Percentiles rank a stretch among this genome's conserved stretches.
Conservation (phyloP, 805 yeast genomes). For the Candida golubevii region DNA sequence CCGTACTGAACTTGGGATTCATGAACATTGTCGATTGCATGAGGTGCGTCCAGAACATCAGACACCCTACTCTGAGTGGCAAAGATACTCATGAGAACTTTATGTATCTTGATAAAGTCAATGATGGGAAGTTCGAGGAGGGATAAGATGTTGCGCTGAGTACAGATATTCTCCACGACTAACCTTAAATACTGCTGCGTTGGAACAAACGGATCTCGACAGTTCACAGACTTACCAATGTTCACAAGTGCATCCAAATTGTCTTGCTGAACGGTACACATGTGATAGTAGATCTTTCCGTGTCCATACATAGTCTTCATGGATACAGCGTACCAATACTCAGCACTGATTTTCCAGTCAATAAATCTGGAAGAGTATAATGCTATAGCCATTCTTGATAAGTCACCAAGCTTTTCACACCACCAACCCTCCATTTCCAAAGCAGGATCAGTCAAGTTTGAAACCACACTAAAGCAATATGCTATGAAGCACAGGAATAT, state of each 20-base stretch:
- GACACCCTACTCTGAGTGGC: conserved; percentile 3
- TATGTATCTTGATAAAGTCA: conserved; percentile 63
- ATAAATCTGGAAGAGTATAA: conserved; percentile 72
- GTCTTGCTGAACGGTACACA: conserved; percentile 81
- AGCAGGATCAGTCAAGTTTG: conserved; percentile 50
- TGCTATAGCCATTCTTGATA: conserved; percentile 85
- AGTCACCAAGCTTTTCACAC: conserved; percentile 83
- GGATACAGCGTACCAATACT: conserved; percentile 76
- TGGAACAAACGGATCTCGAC: conserved; percentile 81
- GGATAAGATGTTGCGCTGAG: conserved; percentile 57
- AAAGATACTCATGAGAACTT: conserved; percentile 56
- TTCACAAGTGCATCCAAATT: conserved; percentile 73
- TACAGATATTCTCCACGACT: conserved; percentile 74
- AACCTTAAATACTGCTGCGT: conserved; percentile 72
- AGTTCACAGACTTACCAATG: conserved; percentile 72
- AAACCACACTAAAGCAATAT: conserved; percentile 61
- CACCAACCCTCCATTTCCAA: conserved; percentile 67
- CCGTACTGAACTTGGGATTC: conserved; percentile 50
- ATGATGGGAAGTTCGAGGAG: conserved; percentile 56
- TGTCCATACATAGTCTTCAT: conserved; percentile 74
- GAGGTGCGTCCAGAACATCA: conserved; percentile 5
- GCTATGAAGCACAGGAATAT: conserved; percentile 72
- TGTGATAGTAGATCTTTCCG: conserved; percentile 82
- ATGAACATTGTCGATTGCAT: conserved; percentile 25
- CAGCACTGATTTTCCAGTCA: conserved; percentile 83